Evolutionary conservation across 2,329 filamentous ascomycete genomes (phyloP).

Genomic region (Diaporthe amygdali): DNA sequence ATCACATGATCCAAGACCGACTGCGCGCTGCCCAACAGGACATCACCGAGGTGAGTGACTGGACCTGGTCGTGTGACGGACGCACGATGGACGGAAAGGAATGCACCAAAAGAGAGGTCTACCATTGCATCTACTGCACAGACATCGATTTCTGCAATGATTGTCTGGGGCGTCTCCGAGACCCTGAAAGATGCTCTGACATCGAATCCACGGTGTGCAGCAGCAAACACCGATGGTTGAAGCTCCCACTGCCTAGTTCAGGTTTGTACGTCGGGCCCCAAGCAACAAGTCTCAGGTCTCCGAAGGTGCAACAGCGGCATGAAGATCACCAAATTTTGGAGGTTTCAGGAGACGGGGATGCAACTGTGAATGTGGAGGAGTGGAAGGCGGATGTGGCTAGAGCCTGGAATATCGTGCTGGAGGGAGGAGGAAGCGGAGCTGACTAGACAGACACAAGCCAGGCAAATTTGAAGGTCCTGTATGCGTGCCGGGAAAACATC

Average conservation of each 20-base stretch:
- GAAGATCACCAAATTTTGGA: no score
- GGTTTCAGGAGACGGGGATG: no score
- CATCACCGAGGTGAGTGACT: neutral
- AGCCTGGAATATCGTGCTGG: no score
- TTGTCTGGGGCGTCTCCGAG: constrained; percentile 27
- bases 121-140: constrained; percentile 29
- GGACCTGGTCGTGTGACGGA: neutral
- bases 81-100: neutral
- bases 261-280: constrained; percentile 28
- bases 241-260: constrained; percentile 17
- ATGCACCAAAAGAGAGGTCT: constrained; percentile 24
- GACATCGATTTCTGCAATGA: constrained; percentile 27
- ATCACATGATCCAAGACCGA: neutral
- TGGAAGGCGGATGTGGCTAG: no score
- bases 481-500: no score
- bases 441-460: no score
- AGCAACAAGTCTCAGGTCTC: no score
- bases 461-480: no score
- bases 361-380: no score
- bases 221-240: constrained; percentile 27
- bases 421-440: no score
- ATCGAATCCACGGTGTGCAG: constrained; percentile 26
- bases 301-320: no score
- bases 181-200: constrained; percentile 3
- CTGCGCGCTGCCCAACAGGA: neutral